These are phyloP conservation scores for Chaetomiaceae sp. DNA, from an alignment of 2,329 filamentous ascomycete genomes.

Conservation along the genomic window DNA sequence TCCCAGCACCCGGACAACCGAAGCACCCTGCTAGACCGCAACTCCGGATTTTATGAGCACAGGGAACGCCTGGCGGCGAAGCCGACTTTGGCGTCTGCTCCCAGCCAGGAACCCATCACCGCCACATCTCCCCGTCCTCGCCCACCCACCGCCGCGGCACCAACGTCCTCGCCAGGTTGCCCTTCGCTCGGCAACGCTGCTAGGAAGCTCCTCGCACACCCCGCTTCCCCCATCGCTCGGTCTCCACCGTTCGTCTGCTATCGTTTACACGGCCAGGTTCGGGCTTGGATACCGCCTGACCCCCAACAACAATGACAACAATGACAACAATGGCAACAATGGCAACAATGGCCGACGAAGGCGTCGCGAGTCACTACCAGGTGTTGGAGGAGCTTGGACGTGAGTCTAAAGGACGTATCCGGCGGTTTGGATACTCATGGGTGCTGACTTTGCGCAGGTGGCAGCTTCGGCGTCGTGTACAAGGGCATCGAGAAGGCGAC, in stretches of 20 bases:
- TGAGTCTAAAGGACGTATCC: slow-evolving; percentile 42
- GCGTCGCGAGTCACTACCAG: slow-evolving; percentile 81
- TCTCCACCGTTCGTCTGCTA: slow-evolving; percentile 8
- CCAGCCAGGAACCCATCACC: slow-evolving; percentile 11
- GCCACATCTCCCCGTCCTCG: background rate
- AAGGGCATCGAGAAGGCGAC: slow-evolving; percentile 89
- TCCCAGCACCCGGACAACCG: slow-evolving; percentile 23
- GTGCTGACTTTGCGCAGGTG: slow-evolving; percentile 49
- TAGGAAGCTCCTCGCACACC: background rate
- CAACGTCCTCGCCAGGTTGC: background rate
- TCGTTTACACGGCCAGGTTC: background rate
- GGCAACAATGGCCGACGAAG: slow-evolving; percentile 49
- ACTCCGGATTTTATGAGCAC: background rate
- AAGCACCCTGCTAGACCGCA: background rate
- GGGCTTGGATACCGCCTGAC: background rate
- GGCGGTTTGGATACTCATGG: slow-evolving; percentile 1
- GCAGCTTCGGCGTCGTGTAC: slow-evolving; percentile 94
- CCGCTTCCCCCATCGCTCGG: background rate
- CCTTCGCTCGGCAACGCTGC: background rate
- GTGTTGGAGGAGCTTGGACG: slow-evolving; percentile 94
- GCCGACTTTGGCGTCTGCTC: background rate
- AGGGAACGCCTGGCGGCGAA: background rate
- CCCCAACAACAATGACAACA: slow-evolving; percentile 2
- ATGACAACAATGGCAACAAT: slow-evolving; percentile 1
- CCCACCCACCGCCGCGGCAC: background rate